Conservation (phyloP, 139 green algal species). For the Chlamydomonas sp. region DNA sequence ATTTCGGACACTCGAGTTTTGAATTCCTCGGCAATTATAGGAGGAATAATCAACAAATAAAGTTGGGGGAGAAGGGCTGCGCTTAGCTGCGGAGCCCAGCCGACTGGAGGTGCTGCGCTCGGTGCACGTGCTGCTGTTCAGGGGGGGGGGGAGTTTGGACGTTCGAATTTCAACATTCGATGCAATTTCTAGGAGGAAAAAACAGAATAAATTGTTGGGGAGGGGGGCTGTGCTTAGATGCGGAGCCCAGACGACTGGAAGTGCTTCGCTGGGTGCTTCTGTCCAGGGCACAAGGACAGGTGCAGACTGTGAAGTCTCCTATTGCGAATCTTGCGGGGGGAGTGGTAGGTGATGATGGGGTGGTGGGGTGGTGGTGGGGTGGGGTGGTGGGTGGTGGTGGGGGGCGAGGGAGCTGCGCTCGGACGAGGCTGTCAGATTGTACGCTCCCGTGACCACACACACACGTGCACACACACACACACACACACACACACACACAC, state of each 20-base stretch:
- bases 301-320: background rate
- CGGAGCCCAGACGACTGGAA: constrained; percentile 65
- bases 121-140: constrained; percentile 34
- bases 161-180: too few species aligned
- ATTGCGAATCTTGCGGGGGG: too few species aligned
- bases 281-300: constrained; percentile 11
- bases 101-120: constrained; percentile 79
- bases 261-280: constrained; percentile 70
- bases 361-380: background rate
- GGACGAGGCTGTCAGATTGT: background rate
- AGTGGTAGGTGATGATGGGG: background rate
- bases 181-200: too few species aligned
- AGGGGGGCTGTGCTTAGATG: constrained; percentile 38
- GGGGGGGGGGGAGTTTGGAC: background rate
- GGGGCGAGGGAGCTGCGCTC: background rate
- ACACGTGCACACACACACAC: background rate
- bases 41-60: too few species aligned
- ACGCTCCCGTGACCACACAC: background rate
- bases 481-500: background rate
- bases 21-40: too few species aligned
- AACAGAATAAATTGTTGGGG: too few species aligned
- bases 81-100: constrained; percentile 48
- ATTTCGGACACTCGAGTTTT: too few species aligned
- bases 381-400: background rate
- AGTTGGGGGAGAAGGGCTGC: constrained; percentile 39